Percentiles rank a stretch among this genome's conserved stretches.
Conservation (phyloP, 2,329 filamentous ascomycete genomes). For the Neofusicoccum kwambonambiense region DNA sequence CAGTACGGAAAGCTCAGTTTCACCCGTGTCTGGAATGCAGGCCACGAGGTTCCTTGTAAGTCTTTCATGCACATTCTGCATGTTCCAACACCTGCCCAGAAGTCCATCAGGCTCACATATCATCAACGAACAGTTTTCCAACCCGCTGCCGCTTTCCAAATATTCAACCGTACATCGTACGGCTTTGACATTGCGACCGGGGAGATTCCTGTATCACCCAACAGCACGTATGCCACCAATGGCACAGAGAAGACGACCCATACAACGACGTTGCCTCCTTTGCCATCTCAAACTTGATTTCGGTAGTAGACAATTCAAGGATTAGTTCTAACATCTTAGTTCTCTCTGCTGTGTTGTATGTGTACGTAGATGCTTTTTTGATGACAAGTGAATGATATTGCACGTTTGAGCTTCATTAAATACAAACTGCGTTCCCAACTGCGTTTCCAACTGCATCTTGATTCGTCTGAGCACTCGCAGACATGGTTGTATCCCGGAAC, state of each 20-base stretch:
- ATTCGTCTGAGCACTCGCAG: no score
- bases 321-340: no score
- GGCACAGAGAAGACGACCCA: not conserved
- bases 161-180: constrained; percentile 50
- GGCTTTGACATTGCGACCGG: constrained; percentile 54
- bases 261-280: not conserved
- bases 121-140: constrained; percentile 30
- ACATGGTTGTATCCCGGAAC: no score
- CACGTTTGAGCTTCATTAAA: no score
- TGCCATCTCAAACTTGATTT: not conserved
- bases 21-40: constrained; percentile 51
- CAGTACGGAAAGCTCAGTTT: constrained; percentile 69
- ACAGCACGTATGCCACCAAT: not conserved
- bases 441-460: no score
- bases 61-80: not conserved
- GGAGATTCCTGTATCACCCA: constrained; percentile 23
- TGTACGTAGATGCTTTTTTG: no score
- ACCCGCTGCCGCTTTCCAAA: constrained; percentile 48
- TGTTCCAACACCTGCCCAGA: not conserved
- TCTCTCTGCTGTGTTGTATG: no score
- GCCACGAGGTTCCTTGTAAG: constrained; percentile 51
- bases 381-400: no score
- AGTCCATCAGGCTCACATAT: no score
- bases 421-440: no score
- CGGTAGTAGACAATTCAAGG: no score